phyloP scores from a whole-genome alignment of 148 eudicot genomes.

The Gaultheria prostrata region DNA sequence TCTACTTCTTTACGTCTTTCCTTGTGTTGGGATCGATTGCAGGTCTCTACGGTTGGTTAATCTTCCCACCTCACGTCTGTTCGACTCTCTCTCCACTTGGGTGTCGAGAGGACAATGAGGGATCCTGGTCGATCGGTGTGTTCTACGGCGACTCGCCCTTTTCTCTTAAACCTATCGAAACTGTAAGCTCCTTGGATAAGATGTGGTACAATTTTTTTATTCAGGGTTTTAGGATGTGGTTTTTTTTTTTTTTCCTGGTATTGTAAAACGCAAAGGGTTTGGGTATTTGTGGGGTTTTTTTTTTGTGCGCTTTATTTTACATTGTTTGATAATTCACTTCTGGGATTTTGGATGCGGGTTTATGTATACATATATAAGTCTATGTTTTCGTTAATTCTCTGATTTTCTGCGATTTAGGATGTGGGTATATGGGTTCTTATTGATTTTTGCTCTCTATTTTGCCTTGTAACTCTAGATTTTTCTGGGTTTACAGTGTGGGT shows the following conservation, averaged over 20 bases:
- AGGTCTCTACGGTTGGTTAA: slow-evolving; percentile 51
- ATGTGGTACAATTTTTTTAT: background rate
- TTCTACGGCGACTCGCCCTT: slow-evolving; percentile 86
- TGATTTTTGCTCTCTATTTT: background rate
- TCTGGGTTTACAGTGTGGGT: background rate
- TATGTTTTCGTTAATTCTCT: background rate
- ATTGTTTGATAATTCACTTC: background rate
- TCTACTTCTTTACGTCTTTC: slow-evolving; percentile 43
- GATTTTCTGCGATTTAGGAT: background rate
- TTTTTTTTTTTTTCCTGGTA: background rate
- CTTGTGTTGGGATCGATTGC: slow-evolving; percentile 54
- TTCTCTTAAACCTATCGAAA: slow-evolving; percentile 69
- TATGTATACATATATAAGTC: background rate
- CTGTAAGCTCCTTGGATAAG: slow-evolving; percentile 33
- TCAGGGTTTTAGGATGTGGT: background rate
- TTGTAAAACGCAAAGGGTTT: background rate
- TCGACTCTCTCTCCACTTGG: slow-evolving; percentile 32
- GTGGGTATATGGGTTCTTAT: background rate
- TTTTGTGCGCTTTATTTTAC: background rate
- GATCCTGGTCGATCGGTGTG: slow-evolving; percentile 90
- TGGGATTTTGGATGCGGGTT: slow-evolving; percentile 1
- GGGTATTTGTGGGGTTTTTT: background rate
- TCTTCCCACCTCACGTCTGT: slow-evolving; percentile 42
- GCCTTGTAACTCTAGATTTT: background rate
- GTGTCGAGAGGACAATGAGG: slow-evolving; percentile 72